Percentiles rank a stretch among this genome's conserved stretches.
phyloP scores from a whole-genome alignment of 495 filamentous ascomycete species.

The Entonaema liquescens region DNA sequence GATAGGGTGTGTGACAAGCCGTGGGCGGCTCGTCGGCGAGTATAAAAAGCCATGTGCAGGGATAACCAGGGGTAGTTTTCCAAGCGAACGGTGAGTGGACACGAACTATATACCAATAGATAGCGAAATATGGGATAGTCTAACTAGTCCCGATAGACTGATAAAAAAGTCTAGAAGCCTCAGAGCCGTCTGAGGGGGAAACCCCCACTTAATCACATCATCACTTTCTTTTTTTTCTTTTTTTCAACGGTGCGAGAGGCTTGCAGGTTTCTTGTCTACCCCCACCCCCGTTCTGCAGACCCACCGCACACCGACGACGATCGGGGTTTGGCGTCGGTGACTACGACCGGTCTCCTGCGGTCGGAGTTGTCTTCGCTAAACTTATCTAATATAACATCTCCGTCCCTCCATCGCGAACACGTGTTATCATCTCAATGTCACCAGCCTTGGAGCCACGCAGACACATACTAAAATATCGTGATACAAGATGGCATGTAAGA shows the following conservation, averaged over 20 bases:
- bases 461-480: neutral
- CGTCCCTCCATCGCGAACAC: neutral
- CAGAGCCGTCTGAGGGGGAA: constrained; percentile 18
- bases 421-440: neutral
- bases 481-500: neutral
- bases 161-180: constrained; percentile 21
- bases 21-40: constrained; percentile 11
- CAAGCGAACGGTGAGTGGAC: constrained; percentile 24
- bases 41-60: constrained; percentile 17
- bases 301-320: constrained; percentile 24
- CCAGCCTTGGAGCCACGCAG: neutral
- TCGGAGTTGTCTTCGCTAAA: constrained; percentile 9
- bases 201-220: constrained; percentile 40
- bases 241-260: neutral
- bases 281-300: constrained; percentile 16
- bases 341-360: constrained; percentile 8
- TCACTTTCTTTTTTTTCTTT: constrained; percentile 18
- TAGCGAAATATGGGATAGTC: neutral
- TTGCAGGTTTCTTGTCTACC: neutral
- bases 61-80: constrained; percentile 3
- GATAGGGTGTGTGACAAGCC: constrained; percentile 5
- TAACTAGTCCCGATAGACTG: constrained; percentile 7
- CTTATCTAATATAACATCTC: neutral
- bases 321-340: constrained; percentile 2
- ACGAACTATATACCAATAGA: constrained; percentile 14